phyloP scores from a whole-genome alignment of 176 grass and related monocot species.

The Lolium multiflorum region DNA sequence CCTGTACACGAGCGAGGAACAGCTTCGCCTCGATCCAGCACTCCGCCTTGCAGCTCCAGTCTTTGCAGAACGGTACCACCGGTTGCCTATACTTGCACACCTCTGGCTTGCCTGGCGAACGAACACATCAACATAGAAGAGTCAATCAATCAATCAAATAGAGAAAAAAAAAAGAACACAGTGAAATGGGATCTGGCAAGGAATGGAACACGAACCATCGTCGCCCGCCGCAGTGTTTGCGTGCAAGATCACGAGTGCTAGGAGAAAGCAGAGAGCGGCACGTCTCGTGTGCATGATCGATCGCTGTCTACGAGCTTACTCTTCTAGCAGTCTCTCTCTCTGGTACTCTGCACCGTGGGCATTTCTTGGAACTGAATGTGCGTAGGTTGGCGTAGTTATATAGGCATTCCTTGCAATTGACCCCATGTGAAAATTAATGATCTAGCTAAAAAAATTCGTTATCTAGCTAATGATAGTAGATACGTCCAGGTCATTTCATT shows the following conservation, averaged over 20 bases:
- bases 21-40: conserved; percentile 24
- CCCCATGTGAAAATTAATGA: no score
- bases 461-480: no score
- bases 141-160: background rate
- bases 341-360: background rate
- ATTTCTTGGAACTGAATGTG: background rate
- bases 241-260: background rate
- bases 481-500: no score
- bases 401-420: background rate
- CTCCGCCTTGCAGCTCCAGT: conserved; percentile 27
- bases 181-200: background rate
- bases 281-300: background rate
- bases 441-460: no score
- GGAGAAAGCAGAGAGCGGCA: background rate
- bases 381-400: background rate
- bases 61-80: background rate
- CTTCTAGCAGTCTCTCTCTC: background rate
- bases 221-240: background rate
- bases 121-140: no score
- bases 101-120: no score
- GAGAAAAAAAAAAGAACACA: background rate
- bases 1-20: background rate
- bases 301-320: background rate
- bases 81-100: no score
- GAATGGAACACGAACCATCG: background rate